Conservation (phyloP, 768 basidiomycete genomes). For the Trametes villosa region DNA sequence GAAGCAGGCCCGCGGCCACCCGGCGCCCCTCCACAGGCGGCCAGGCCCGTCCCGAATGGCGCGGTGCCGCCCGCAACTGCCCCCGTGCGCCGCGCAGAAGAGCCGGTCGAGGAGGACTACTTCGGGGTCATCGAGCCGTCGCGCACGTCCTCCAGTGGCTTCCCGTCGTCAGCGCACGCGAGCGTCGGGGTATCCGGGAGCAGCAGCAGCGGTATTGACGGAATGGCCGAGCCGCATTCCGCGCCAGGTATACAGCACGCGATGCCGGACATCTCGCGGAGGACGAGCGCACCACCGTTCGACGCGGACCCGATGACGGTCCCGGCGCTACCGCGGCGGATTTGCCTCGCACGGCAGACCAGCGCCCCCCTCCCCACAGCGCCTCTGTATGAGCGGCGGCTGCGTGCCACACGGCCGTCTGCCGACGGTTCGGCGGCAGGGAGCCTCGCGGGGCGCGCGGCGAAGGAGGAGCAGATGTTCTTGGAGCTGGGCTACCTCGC, state of each 20-base stretch:
- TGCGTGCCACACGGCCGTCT: conserved; percentile 29
- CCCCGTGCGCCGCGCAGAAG: conserved; percentile 24
- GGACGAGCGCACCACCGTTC: conserved; percentile 33
- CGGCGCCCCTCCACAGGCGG: not conserved
- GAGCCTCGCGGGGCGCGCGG: conserved; percentile 50
- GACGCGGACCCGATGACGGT: conserved; percentile 43
- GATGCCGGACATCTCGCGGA: conserved; percentile 26
- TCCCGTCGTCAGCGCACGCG: not conserved
- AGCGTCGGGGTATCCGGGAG: not conserved
- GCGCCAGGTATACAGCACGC: not conserved
- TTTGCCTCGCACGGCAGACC: conserved; percentile 62
- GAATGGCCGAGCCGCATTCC: not conserved
- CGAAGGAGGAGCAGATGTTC: conserved; percentile 73
- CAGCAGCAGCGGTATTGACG: not conserved
- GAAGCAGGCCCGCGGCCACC: not conserved
- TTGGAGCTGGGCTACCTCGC: conserved; percentile 67
- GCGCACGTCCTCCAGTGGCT: not conserved
- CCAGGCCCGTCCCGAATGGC: conserved; percentile 10
- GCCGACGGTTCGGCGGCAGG: conserved; percentile 28
- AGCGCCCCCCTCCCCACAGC: conserved; percentile 65
- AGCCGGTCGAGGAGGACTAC: conserved; percentile 36
- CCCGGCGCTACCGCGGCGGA: conserved; percentile 54
- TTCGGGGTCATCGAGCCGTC: conserved; percentile 29
- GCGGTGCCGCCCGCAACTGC: conserved; percentile 35
- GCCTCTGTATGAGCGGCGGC: conserved; percentile 35